Evolutionary conservation across 2,329 filamentous ascomycete genomes (phyloP).

Genomic region (Aureobasidium melanogenum): DNA sequence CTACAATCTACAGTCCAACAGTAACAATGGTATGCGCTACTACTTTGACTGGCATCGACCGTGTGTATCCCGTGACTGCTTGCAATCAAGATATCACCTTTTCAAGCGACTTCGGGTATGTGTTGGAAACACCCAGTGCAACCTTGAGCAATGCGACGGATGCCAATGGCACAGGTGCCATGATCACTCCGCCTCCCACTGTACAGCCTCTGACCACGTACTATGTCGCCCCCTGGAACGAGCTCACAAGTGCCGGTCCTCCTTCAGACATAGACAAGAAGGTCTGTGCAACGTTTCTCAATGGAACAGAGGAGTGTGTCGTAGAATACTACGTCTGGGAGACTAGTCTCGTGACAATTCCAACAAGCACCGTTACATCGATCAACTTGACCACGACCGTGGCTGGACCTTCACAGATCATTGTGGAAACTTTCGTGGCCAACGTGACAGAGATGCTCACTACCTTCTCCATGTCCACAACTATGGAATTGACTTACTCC

Average conservation of each 20-base stretch:
- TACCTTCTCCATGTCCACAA: slow-evolving; percentile 31
- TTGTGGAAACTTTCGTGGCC: slow-evolving; percentile 32
- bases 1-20: slow-evolving; percentile 32
- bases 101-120: slow-evolving; percentile 36
- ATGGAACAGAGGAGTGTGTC: slow-evolving; percentile 31
- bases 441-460: slow-evolving; percentile 31
- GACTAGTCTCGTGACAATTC: slow-evolving; percentile 30
- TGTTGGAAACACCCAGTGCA: slow-evolving; percentile 30
- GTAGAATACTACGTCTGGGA: slow-evolving; percentile 35
- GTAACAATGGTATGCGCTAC: slow-evolving; percentile 37
- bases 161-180: background rate
- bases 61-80: slow-evolving; percentile 32
- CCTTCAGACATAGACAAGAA: slow-evolving; percentile 34
- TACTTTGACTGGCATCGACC: slow-evolving; percentile 32
- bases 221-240: slow-evolving; percentile 37
- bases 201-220: slow-evolving; percentile 34
- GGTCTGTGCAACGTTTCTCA: slow-evolving; percentile 29
- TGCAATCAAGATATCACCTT: slow-evolving; percentile 39
- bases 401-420: slow-evolving; percentile 24
- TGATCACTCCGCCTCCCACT: slow-evolving; percentile 30
- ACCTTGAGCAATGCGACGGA: slow-evolving; percentile 13
- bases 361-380: slow-evolving; percentile 25
- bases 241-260: slow-evolving; percentile 29
- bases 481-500: slow-evolving; percentile 29
- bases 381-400: slow-evolving; percentile 34